Conservation (phyloP, 1,139 yeast genomes). For the Yamadazyma aaseri region DNA sequence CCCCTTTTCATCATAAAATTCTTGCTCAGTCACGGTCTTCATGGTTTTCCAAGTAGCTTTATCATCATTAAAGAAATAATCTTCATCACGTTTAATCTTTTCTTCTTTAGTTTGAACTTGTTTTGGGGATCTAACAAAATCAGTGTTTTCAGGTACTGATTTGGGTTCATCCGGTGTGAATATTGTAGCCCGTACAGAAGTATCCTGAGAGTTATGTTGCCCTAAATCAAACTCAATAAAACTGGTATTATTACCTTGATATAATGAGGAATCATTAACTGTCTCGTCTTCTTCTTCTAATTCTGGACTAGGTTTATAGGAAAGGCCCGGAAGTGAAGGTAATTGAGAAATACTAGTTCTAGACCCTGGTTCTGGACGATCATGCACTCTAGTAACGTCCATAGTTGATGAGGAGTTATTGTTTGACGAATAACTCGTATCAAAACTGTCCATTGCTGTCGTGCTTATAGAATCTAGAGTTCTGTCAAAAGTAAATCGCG, state of each 20-base stretch:
- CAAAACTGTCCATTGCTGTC: no score
- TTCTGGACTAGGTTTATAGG: conserved; percentile 3
- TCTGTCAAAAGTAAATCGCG: no score
- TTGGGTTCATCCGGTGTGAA: conserved; percentile 4
- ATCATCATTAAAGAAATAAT: conserved; percentile 36
- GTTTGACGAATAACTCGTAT: conserved; percentile 1
- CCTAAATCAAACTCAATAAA: conserved; percentile 38
- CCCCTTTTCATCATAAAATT: conserved; percentile 53
- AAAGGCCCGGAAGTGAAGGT: conserved; percentile 20
- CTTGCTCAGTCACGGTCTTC: conserved; percentile 49
- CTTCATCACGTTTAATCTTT: conserved; percentile 19
- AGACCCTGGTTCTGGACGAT: conserved; percentile 16
- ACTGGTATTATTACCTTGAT: conserved; percentile 13
- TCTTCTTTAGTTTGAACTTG: conserved; percentile 8
- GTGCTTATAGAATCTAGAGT: no score
- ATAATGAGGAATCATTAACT: background rate
- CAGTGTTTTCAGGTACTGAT: conserved; percentile 1
- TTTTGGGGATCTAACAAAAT: background rate
- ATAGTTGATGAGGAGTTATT: conserved; percentile 5
- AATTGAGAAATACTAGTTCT: conserved; percentile 19
- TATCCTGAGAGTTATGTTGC: conserved; percentile 2
- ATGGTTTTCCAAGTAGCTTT: conserved; percentile 51
- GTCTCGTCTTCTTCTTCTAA: conserved; percentile 9
- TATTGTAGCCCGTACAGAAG: conserved; percentile 2
- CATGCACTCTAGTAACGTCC: conserved; percentile 7